Evolutionary conservation across 2,329 filamentous ascomycete species (phyloP), one percentile per base, ranked within the genome.

Genomic region (Pseudocercospora crystallina): DNA sequence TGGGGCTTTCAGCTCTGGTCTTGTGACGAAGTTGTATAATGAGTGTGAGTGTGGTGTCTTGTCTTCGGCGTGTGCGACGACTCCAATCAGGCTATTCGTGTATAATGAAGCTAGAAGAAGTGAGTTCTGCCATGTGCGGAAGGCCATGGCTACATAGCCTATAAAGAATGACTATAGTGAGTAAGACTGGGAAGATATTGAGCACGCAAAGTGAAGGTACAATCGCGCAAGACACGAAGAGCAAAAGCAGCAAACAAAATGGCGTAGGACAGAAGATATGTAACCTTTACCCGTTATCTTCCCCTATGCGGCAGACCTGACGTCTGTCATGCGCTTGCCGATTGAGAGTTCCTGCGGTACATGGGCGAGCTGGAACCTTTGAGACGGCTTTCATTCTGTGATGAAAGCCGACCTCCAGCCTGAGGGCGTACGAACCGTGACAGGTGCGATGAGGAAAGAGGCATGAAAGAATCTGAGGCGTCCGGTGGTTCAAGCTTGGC

Each of bases 1-100:
- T 12, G 52, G 52, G 10, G 52, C 46, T 36, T 43, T 43, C 11
- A 54, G 29, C 10, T 51, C 52, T 11, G 50, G 50, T 40, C 50
- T 42, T 52, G 38, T 10, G 43, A 43, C 14, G 33, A 32, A 15
- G 26, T 31, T 43, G 40, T 33, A 31, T 13, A 33, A 43, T 14
- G 29, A 43, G 15, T 10, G n/a, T 11, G 14, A 32, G 12, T 3
- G 20, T 26, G 20, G 20, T 26, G 7, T 26, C 20, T 26, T 26
- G 20, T 26, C 7, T 7, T 26, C 20, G 20, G 20, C 20, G 7
- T 4, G 20, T 26, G 20, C 20, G 20, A 26, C 20, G 20, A 26
- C 3, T 26, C 7, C 20, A 7, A 26, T 26, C 4, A 26, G 20
- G 7, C 20, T 7, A 26, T 4, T 26, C 20, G 20, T 26, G 20